Percentiles rank a stretch among this genome's conserved stretches.
Conservation (phyloP, 2,329 filamentous ascomycete species). For the Sarocladium oryzae region DNA sequence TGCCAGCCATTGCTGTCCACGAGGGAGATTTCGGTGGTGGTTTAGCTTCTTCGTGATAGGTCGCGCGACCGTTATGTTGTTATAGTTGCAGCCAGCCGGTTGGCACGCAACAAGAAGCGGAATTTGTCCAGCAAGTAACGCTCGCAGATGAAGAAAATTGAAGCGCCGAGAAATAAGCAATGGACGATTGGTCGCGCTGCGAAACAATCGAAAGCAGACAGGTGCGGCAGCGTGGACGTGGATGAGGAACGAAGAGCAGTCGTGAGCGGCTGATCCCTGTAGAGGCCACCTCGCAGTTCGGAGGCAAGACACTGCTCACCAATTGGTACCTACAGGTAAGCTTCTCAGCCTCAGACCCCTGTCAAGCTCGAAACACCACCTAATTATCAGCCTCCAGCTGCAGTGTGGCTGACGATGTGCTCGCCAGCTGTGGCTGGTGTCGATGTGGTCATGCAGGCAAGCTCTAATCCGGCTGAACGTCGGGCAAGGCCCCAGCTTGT, state of each 20-base stretch:
- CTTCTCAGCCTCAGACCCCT: constrained; percentile 8
- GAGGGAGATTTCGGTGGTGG: neutral
- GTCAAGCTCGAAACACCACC: neutral
- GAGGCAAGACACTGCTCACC: neutral
- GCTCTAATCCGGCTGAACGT: neutral
- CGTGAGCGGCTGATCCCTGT: constrained; percentile 5
- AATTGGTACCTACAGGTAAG: neutral
- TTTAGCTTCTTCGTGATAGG: neutral
- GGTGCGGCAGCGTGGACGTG: neutral
- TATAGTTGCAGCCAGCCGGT: neutral
- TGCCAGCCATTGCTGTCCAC: constrained; percentile 62
- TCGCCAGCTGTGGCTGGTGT: neutral
- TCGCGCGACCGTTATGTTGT: neutral
- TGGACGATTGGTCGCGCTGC: constrained; percentile 4
- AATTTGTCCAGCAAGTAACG: constrained; percentile 4
- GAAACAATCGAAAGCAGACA: constrained; percentile 9
- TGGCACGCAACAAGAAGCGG: neutral
- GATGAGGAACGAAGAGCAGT: constrained; percentile 4
- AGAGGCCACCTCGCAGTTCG: constrained; percentile 8
- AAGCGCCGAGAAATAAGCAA: neutral
- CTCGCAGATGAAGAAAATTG: neutral
- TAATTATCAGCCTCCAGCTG: neutral
- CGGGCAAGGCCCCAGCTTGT: neutral
- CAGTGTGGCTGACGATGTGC: constrained; percentile 2
- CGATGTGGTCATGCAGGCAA: neutral